Evolutionary conservation across 768 basidiomycete species (phyloP), one percentile per base, ranked within the genome.

Genomic region (Mycena chlorophos): DNA sequence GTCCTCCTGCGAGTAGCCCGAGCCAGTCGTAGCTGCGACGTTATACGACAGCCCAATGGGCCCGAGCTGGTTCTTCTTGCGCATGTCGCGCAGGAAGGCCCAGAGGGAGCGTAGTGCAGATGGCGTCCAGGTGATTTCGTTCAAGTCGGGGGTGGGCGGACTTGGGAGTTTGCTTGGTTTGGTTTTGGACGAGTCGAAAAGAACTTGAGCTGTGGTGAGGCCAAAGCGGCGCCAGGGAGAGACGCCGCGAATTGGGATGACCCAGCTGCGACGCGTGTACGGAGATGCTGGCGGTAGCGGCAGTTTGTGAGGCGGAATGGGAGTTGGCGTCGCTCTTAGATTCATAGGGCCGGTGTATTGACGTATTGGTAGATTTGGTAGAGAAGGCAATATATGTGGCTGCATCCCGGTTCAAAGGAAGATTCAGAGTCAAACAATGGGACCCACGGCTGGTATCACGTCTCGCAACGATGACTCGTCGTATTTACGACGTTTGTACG

Each of bases 241-340:
- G 25, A 56, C 64, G 16, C 85, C 85, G 13, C 83, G 78, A 4
- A 86, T 65, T 37, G 85, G 85, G 31, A 86, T 73, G 16, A 85
- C 62, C 85, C 85, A 86, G 6, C 80, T 78, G 46, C 69, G 70
- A 47, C 83, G 78, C 47, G 73, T 61, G 60, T 74, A 76, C 25
- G 64, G 65, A 25, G 59, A 52, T 19, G 68, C 60, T 6, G 61
- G 46, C 61, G 69, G 65, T 62, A 70, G 37, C 58, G 67, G 61
- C 28, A 62, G 64, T 4, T 56, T 64, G 59, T 72, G 70, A 23
- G 75, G 73, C 22, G 73, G 49, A 42, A 83, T 68, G 26, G 75
- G 72, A 5, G 66, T 65, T 0, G 77, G 76, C 42, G 49, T 63
- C 1, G 64, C 56, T 62, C 73, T 77, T 8, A 56, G 63, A 59